Base-by-base conservation (phyloP, 106 monocot genomes). In the Allium cepa region DNA sequence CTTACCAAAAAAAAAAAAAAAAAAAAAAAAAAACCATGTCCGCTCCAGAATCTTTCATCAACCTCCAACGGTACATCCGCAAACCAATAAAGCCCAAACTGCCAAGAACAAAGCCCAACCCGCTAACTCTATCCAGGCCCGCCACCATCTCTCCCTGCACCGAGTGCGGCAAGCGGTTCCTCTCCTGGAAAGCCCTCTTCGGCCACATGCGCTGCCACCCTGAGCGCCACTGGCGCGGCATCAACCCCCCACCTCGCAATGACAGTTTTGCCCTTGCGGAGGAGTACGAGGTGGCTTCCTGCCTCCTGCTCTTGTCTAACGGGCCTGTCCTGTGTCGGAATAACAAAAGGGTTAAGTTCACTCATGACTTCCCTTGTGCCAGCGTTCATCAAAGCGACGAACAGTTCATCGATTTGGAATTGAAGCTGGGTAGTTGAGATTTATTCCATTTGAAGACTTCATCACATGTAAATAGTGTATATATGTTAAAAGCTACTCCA, bases 191-290 rank as follows among this genome's bases (percentile, higher is more conserved):
- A 78, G 87, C 94, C 17, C 77, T 94, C 12, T 90, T 85, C 64
- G 94, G 90, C 50, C 94, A 87, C 77, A 94, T 94, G 94, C 78
- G 84, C 4, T 87, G 87, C 70, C 90, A 94, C 73, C 86, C 94
- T 0, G 84, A 94, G 46, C 78, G 94, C 47, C 74, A 73, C 12
- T 91, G 83, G 82, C 76, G 91, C 11, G 94, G 94, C 13, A 90
- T 94, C 75, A 85, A 75, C 46, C 86, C 83, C 1, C 7, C 53
- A 3, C 53, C 53, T 15, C 11, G 27, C 65, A 55, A 55, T 15
- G 12, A 45, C 63, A 61, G 50, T 15, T 55, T 4, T 6, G 7
- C 53, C 53, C 15, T 55, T 14, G 46, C n/a, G 18, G 74, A 51
- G 9, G 74, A 83, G 62, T 58, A 66, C 67, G 68, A 83, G 16